A percentile compares a stretch with the other conserved stretches of the same genome.
These are phyloP conservation scores for Chlorella sp. DNA, from an alignment of 139 green algal species.

Conservation along the genomic window DNA sequence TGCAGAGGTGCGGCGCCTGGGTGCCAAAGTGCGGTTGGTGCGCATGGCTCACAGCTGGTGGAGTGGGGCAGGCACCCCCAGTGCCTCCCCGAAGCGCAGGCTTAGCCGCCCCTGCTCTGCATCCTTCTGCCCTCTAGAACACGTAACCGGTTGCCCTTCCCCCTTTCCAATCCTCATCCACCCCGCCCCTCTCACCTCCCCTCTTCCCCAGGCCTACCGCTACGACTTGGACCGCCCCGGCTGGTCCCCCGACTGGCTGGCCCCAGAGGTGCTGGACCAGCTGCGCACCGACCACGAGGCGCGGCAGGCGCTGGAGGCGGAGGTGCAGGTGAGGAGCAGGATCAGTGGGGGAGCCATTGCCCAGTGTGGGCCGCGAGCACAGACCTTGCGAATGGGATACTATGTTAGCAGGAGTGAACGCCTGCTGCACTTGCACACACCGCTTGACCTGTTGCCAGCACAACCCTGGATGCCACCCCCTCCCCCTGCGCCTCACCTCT, in stretches of 20 bases:
- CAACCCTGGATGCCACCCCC: not conserved
- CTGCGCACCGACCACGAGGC: constrained; percentile 62
- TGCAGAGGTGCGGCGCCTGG: not conserved
- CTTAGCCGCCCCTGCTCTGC: no score
- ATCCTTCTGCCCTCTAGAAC: no score
- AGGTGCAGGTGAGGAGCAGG: constrained; percentile 48
- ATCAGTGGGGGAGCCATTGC: no score
- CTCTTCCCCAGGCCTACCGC: constrained; percentile 1
- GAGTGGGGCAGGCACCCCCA: no score
- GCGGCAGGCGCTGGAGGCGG: constrained; percentile 55
- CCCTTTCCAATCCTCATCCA: not conserved
- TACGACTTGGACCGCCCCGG: constrained; percentile 65
- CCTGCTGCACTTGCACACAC: not conserved
- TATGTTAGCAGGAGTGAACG: no score
- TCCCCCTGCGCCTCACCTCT: no score
- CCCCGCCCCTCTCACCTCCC: not conserved
- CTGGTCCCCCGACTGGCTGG: constrained; percentile 70
- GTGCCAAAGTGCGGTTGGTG: not conserved
- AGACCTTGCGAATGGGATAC: no score
- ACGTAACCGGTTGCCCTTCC: not conserved
- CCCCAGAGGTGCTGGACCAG: constrained; percentile 56
- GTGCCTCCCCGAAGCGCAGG: no score
- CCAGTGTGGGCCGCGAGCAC: no score
- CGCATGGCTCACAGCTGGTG: not conserved
- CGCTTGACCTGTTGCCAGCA: no score